A percentile compares a stretch with the other conserved stretches of the same genome.
Conservation (phyloP, 805 yeast species). For the Diddensiella transvaalensis region DNA sequence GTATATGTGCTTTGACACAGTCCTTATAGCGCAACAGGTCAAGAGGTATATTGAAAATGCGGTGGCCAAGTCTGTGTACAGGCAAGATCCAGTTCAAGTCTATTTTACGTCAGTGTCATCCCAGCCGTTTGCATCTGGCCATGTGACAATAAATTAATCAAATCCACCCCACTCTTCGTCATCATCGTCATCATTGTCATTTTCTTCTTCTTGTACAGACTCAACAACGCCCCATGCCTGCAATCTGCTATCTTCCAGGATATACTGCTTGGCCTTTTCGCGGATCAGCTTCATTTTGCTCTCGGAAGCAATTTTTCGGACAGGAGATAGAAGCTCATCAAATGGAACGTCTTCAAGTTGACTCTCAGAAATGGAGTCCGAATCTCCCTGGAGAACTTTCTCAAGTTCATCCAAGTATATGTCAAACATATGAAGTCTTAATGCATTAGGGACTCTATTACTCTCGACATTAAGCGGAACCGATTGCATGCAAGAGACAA, state of each 20-base stretch:
- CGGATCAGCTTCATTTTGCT: constrained; percentile 60
- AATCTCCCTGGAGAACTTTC: constrained; percentile 50
- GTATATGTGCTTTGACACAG: constrained; percentile 16
- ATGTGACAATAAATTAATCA: constrained; percentile 18
- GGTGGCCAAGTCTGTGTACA: background rate
- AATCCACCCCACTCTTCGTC: constrained; percentile 37
- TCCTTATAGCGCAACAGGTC: constrained; percentile 12
- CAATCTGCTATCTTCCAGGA: constrained; percentile 62
- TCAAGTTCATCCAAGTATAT: constrained; percentile 82
- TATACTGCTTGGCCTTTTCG: constrained; percentile 59
- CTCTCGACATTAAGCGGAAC: constrained; percentile 47
- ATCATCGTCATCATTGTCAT: constrained; percentile 32
- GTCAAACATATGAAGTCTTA: constrained; percentile 83
- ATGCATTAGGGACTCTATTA: constrained; percentile 60
- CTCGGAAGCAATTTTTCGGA: constrained; percentile 47
- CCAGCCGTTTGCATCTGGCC: background rate
- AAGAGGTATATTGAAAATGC: constrained; percentile 10
- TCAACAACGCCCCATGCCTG: constrained; percentile 52
- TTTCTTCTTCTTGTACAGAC: constrained; percentile 24
- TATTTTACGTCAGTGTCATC: constrained; percentile 1
- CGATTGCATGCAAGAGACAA: constrained; percentile 43
- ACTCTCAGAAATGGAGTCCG: constrained; percentile 37
- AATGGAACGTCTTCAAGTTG: constrained; percentile 49
- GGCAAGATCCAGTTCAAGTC: background rate
- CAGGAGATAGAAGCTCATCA: constrained; percentile 53